Evolutionary conservation across 2,329 filamentous ascomycete genomes (phyloP).

Genomic region (Lasiodiplodia hormozganensis): DNA sequence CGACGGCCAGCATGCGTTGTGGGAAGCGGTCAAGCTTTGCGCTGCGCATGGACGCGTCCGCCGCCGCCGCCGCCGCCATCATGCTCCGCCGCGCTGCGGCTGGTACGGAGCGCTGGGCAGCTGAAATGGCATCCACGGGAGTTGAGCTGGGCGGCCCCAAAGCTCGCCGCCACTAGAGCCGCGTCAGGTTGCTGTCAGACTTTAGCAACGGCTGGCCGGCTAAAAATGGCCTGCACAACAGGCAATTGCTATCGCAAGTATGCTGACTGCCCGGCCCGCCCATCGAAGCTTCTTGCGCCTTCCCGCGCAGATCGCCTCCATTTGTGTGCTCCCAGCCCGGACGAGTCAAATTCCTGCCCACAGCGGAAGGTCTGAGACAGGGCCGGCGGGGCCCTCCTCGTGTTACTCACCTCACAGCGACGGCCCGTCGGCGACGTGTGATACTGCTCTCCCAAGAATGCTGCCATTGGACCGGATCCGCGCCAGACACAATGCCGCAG

Average conservation of each 20-base stretch:
- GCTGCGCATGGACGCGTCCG: neutral
- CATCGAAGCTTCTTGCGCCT: conserved; percentile 21
- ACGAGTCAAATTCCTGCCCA: conserved; percentile 4
- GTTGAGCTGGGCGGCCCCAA: neutral
- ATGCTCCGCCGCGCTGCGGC: too few species aligned
- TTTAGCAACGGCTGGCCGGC: conserved; percentile 6
- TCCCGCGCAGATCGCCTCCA: conserved; percentile 22
- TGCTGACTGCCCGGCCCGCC: conserved; percentile 11
- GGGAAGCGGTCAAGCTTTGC: conserved; percentile 16
- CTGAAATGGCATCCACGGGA: neutral
- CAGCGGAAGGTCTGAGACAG: conserved; percentile 21
- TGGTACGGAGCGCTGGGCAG: neutral
- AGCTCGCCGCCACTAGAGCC: neutral
- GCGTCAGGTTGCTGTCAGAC: conserved; percentile 14
- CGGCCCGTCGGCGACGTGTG: neutral
- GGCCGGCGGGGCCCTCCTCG: conserved; percentile 21
- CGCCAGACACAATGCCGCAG: conserved; percentile 11
- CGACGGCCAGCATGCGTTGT: neutral
- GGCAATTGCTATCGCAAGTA: neutral
- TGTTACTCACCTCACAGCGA: conserved; percentile 12
- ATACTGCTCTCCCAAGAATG: neutral
- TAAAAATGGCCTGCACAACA: conserved; percentile 17
- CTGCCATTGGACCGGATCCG: neutral
- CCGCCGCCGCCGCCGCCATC: too few species aligned
- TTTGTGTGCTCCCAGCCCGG: conserved; percentile 8